A percentile compares a stretch with the other conserved stretches of the same genome.
These are phyloP conservation scores for Alternaria alternata DNA, from an alignment of 2,329 filamentous ascomycete genomes.

Conservation along the genomic window DNA sequence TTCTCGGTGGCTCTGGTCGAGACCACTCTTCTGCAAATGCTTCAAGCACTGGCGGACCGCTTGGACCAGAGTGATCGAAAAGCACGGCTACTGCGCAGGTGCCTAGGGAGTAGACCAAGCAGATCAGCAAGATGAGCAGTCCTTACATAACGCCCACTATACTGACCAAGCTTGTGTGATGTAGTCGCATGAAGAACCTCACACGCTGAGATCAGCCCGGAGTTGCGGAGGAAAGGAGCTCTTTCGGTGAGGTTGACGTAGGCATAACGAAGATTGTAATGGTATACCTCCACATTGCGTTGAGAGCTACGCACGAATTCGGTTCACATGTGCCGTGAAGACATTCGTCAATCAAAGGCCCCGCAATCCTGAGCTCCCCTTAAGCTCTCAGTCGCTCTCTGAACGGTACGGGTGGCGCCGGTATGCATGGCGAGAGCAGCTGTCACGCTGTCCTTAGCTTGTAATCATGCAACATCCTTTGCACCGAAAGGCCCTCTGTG, in stretches of 20 bases:
- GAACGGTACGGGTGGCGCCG: conserved; percentile 9
- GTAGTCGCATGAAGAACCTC: neutral
- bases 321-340: neutral
- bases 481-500: neutral
- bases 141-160: neutral
- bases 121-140: neutral
- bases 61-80: neutral
- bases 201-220: neutral
- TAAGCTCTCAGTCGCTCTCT: neutral
- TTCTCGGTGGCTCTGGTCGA: conserved; percentile 5
- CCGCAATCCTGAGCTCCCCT: neutral
- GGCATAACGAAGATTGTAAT: neutral
- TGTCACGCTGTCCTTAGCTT: neutral
- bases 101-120: neutral
- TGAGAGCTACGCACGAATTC: neutral
- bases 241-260: neutral
- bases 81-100: neutral
- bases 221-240: neutral
- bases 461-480: conserved; percentile 1
- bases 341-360: conserved; percentile 1
- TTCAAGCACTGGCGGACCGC: neutral
- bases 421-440: neutral
- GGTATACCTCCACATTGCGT: neutral
- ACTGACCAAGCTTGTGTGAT: neutral
- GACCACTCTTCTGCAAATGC: conserved; percentile 6